Conservation (phyloP, 169 alveolate species). For the Plasmodium berghei region DNA sequence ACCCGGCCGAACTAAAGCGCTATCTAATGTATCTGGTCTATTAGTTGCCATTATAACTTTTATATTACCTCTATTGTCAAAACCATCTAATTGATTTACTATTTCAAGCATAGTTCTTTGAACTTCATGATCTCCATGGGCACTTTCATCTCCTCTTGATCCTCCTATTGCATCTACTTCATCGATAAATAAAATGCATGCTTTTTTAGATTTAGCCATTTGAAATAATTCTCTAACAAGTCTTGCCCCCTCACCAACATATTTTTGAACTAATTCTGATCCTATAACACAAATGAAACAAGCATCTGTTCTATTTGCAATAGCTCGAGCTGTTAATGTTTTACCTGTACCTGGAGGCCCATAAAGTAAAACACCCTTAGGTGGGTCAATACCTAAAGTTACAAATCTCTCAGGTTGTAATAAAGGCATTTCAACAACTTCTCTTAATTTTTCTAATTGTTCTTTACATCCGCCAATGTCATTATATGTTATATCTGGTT, state of each 20-base stretch:
- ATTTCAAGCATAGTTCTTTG: constrained; percentile 99
- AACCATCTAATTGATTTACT: constrained; percentile 99
- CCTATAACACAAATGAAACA: constrained; percentile 99
- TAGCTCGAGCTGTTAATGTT: constrained; percentile 99
- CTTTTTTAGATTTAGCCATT: constrained; percentile 97
- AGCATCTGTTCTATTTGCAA: constrained; percentile 99
- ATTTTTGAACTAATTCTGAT: constrained; percentile 98
- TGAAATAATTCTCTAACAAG: constrained; percentile 98
- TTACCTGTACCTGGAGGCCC: constrained; percentile 99
- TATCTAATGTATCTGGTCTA: constrained; percentile 98
- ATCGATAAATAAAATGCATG: constrained; percentile 98
- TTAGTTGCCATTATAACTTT: constrained; percentile 99
- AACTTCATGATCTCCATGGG: constrained; percentile 98
- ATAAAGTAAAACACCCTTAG: constrained; percentile 98
- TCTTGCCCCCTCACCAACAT: constrained; percentile 99
- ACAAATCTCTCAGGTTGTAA: constrained; percentile 98
- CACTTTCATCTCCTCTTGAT: constrained; percentile 91
- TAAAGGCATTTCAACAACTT: constrained; percentile 99
- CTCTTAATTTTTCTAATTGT: constrained; percentile 96
- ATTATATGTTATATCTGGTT: constrained; percentile 99
- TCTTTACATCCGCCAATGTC: constrained; percentile 99
- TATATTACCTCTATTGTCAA: constrained; percentile 98
- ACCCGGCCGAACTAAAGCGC: constrained; percentile 98
- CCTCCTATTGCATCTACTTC: constrained; percentile 98
- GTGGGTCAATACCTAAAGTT: constrained; percentile 99